Evolutionary conservation across 805 yeast genomes (phyloP), one percentile per base, ranked within the genome.

Genomic region (Teunomyces kruisii): DNA sequence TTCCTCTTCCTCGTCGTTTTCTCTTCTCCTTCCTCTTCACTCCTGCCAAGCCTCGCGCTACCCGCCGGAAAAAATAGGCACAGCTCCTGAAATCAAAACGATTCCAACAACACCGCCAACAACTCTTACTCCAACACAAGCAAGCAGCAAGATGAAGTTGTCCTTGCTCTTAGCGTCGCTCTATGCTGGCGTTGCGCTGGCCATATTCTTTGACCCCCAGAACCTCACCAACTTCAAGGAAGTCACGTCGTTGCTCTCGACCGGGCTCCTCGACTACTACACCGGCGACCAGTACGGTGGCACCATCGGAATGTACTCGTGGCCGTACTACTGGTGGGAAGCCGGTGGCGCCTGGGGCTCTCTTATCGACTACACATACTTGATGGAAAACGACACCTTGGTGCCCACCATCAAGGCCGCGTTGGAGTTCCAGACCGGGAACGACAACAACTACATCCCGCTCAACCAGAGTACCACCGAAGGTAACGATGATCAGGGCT

Each of bases 311-410:
- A 83, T 86, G 90, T 91, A 94, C 64, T 72, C 83, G 9, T 70
- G 75, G 59, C 98, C 98, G 0, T 91, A 92, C 74, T 92, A 92
- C 75, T 92, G 98, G 99, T 91, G 97, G 97, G 89, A 90, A 69
- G 96, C 97, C 8, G 98, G 98, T 53, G 96, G 91, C 49, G 96
- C 92, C 1, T 89, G 90, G 88, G 96, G 96, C 7, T 75, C 86
- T 14, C 70, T 92, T 76, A 59, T 92, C 36, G 97, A 90, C 62
- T 85, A 86, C 65, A 76, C 88, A 69, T 82, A 62, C 53, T 84
- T 75, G 61, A 80, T 88, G 62, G 78, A 84, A 31, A 86, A 91
- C 62, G 78, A 76, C 51, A 80, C 91, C 1, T 87, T 80, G 55
- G 84, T 77, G 36, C 72, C 74, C 9, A 46, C 76, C 30, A 75